Evolutionary conservation across 176 grass and related monocot species (phyloP).

Genomic region (Eremochloa ophiuroides): DNA sequence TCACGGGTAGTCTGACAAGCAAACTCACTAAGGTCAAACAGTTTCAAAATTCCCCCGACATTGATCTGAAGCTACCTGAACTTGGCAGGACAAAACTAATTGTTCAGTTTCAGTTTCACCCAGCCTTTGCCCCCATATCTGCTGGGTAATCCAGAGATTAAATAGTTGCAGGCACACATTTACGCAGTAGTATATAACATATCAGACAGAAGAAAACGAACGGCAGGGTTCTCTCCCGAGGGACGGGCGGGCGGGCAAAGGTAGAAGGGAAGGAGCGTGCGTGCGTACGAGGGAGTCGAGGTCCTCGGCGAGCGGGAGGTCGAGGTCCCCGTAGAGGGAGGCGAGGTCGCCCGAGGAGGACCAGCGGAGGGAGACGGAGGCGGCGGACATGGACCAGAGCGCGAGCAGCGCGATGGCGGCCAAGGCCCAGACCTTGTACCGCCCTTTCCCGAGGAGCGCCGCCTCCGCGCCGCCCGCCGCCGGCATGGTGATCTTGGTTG

Average conservation of each 20-base stretch:
- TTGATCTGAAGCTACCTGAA: background rate
- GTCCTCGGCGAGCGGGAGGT: constrained; percentile 38
- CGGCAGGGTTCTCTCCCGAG: background rate
- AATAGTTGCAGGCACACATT: too few species aligned
- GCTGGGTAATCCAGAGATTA: background rate
- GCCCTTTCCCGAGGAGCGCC: constrained; percentile 45
- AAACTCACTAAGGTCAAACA: background rate
- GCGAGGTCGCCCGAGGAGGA: constrained; percentile 53
- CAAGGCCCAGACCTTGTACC: constrained; percentile 88
- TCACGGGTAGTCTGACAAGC: background rate
- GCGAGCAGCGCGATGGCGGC: constrained; percentile 89
- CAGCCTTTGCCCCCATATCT: background rate
- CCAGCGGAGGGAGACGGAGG: constrained; percentile 76
- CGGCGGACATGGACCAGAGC: constrained; percentile 93
- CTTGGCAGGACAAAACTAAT: background rate
- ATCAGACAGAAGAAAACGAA: background rate
- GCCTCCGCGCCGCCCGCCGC: constrained; percentile 9
- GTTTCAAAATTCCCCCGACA: background rate
- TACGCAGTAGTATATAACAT: too few species aligned
- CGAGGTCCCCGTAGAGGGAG: constrained; percentile 16
- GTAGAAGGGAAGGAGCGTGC: background rate
- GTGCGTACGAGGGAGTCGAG: constrained; percentile 53
- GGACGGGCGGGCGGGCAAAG: background rate
- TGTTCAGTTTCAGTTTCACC: background rate
- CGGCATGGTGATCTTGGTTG: constrained; percentile 30